phyloP scores from a whole-genome alignment of 176 grass and related monocot genomes.

The Avena insularis region DNA sequence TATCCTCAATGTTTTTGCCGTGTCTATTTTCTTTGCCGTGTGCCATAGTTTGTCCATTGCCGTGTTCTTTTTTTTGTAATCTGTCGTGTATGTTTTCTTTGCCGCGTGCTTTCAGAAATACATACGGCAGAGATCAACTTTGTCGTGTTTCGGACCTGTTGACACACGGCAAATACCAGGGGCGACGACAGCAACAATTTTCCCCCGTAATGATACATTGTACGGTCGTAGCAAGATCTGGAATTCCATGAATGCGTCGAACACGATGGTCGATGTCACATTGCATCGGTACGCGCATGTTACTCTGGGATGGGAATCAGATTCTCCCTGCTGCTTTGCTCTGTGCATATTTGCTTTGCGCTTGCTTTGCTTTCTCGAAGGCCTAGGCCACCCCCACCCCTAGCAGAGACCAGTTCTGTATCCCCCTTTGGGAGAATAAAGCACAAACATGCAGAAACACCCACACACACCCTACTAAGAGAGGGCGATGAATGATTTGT shows the following conservation, averaged over 20 bases:
- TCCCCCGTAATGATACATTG: not conserved
- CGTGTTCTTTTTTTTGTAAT: no score
- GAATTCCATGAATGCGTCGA: conserved; percentile 3
- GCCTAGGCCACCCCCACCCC: conserved; percentile 42
- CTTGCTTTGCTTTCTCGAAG: conserved; percentile 65
- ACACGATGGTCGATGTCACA: not conserved
- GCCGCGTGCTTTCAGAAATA: no score
- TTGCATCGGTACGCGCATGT: conserved; percentile 47
- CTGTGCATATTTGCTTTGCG: not conserved
- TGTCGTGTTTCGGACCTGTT: no score
- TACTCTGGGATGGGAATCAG: conserved; percentile 62
- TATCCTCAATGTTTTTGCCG: no score
- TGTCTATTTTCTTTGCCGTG: no score
- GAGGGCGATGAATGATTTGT: not conserved
- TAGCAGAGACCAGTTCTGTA: conserved; percentile 41
- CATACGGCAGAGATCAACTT: no score
- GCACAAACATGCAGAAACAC: conserved; percentile 59
- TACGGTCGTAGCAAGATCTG: conserved; percentile 15
- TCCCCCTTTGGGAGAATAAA: conserved; percentile 67
- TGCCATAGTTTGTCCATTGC: no score
- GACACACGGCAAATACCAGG: no score
- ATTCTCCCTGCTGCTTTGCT: conserved; percentile 47
- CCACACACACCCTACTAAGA: not conserved
- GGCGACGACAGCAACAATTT: no score
- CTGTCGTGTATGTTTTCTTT: no score